Evolutionary conservation across 2,329 filamentous ascomycete species (phyloP).

Genomic region (Aspergillus felis): DNA sequence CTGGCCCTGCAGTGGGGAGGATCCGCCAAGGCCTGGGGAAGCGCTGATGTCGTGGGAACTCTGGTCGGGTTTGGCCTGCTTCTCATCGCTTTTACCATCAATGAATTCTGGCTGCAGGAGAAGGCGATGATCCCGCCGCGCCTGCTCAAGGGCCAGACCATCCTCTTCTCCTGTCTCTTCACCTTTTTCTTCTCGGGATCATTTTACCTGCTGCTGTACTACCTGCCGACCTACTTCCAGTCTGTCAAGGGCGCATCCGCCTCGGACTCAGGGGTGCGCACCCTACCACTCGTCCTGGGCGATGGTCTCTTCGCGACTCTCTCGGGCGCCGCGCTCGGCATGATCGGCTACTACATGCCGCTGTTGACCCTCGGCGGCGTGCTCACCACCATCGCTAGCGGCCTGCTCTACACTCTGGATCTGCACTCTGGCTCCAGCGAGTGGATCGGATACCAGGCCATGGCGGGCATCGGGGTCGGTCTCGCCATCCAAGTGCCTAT

Average conservation of each 20-base stretch:
- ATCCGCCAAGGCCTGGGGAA: conserved; percentile 33
- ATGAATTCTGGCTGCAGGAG: conserved; percentile 38
- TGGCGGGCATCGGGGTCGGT: not conserved
- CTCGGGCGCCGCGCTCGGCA: not conserved
- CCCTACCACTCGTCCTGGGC: not conserved
- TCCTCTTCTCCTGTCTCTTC: not conserved
- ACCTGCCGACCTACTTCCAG: not conserved
- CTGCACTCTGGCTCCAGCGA: not conserved
- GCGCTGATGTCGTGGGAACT: conserved; percentile 42
- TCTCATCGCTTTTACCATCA: conserved; percentile 28
- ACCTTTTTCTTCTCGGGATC: not conserved
- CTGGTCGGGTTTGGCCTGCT: conserved; percentile 44
- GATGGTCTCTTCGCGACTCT: not conserved
- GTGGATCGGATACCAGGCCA: not conserved
- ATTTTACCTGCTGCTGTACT: not conserved
- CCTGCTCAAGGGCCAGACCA: conserved; percentile 24
- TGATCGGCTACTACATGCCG: not conserved
- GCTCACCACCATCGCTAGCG: not conserved
- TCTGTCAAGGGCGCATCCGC: not conserved
- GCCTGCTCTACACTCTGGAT: conserved; percentile 1
- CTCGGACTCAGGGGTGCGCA: not conserved
- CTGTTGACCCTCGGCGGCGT: not conserved
- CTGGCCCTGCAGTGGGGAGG: conserved; percentile 48
- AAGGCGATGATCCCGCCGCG: conserved; percentile 38
- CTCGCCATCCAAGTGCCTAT: not conserved